Percentiles rank a stretch among this genome's conserved stretches.
These are phyloP conservation scores for Sistotremastrum niveocremeum DNA, from an alignment of 768 basidiomycete genomes.

Conservation along the genomic window DNA sequence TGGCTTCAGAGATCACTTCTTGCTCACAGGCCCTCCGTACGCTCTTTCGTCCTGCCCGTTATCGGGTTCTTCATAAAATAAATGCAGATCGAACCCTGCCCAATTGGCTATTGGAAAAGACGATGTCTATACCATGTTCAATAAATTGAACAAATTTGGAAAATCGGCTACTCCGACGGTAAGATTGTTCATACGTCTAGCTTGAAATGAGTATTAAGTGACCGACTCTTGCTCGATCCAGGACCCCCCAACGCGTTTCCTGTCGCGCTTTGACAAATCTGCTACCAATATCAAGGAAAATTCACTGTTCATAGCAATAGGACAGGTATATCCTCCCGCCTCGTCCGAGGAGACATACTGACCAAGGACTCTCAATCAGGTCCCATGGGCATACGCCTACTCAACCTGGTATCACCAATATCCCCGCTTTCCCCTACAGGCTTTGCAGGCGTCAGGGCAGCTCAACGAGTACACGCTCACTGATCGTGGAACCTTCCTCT, in stretches of 20 bases:
- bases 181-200: conserved; percentile 4
- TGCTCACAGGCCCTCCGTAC: conserved; percentile 29
- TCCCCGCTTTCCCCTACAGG: conserved; percentile 36
- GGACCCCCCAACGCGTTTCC: not conserved
- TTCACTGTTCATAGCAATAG: conserved; percentile 32
- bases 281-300: conserved; percentile 19
- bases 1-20: conserved; percentile 39
- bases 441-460: conserved; percentile 31
- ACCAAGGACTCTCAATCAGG: conserved; percentile 16
- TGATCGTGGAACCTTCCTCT: conserved; percentile 37
- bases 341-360: not conserved
- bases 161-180: conserved; percentile 27
- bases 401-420: conserved; percentile 51
- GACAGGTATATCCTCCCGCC: conserved; percentile 24
- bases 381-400: conserved; percentile 39
- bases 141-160: conserved; percentile 31
- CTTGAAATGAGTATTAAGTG: not conserved
- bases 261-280: conserved; percentile 6
- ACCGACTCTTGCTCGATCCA: not conserved
- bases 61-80: too few species aligned
- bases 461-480: conserved; percentile 41
- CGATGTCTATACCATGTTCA: conserved; percentile 30
- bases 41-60: too few species aligned
- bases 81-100: conserved; percentile 27
- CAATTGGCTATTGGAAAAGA: conserved; percentile 17